These are phyloP conservation scores for Nakaseomyces glabratus DNA, from an alignment of 1,139 yeast genomes.

Conservation along the genomic window DNA sequence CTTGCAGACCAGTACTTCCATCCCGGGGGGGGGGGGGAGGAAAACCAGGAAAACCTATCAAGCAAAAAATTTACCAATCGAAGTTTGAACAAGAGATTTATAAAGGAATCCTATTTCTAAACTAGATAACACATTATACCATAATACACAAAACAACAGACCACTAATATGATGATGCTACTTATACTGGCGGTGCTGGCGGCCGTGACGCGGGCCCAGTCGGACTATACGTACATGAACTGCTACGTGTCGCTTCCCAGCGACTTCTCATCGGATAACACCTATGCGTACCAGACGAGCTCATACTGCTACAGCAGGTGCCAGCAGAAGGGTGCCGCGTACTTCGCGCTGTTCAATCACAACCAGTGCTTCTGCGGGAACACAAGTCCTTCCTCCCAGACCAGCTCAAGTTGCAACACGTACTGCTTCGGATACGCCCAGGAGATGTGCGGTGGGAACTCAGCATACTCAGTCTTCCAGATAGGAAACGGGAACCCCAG, in stretches of 20 bases:
- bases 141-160: no score
- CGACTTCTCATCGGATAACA: conserved; percentile 33
- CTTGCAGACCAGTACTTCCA: no score
- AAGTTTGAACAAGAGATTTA: no score
- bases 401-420: conserved; percentile 28
- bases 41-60: no score
- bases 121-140: no score
- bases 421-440: conserved; percentile 32
- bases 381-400: conserved; percentile 32
- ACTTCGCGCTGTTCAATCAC: conserved; percentile 46
- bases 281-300: conserved; percentile 39
- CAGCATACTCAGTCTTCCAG: conserved; percentile 33
- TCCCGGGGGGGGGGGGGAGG: no score
- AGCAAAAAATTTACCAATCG: no score
- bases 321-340: conserved; percentile 34
- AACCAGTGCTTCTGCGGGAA: conserved; percentile 47
- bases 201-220: conserved; percentile 4
- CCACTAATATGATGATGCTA: conserved; percentile 4
- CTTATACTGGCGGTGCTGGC: conserved; percentile 5
- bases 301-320: conserved; percentile 38
- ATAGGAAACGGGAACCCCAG: conserved; percentile 24
- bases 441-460: conserved; percentile 38
- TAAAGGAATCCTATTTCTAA: no score
- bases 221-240: conserved; percentile 14
- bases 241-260: conserved; percentile 35